These are phyloP conservation scores for Oxyria digyna DNA, from an alignment of 148 eudicot species.

Conservation along the genomic window DNA sequence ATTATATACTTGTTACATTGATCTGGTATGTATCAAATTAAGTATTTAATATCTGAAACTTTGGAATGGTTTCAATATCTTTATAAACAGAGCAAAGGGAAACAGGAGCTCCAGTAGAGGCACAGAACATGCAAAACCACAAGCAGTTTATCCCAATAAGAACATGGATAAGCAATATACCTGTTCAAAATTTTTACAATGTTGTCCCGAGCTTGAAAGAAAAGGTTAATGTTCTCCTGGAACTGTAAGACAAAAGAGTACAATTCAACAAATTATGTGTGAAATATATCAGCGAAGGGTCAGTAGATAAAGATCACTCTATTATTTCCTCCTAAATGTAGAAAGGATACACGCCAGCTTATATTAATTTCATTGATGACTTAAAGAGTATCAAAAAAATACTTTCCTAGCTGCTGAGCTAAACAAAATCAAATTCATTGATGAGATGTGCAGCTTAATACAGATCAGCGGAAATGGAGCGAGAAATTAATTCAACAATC, in stretches of 20 bases:
- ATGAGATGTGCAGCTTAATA: neutral
- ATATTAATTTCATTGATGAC: neutral
- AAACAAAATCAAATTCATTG: neutral
- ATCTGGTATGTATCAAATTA: neutral
- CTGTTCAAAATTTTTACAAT: constrained; percentile 54
- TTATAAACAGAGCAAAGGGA: too few relatives aligned
- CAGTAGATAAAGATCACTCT: neutral
- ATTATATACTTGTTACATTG: too few relatives aligned
- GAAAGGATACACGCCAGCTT: neutral
- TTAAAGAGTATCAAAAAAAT: neutral
- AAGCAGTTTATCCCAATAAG: neutral
- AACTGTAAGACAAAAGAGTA: constrained; percentile 14
- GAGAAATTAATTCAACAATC: neutral
- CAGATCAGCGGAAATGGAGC: neutral
- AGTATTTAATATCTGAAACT: neutral
- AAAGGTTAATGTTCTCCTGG: constrained; percentile 63
- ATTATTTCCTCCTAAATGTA: neutral
- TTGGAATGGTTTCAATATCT: too few relatives aligned
- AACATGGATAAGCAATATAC: constrained; percentile 26
- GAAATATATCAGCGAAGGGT: neutral
- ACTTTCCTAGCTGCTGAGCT: neutral
- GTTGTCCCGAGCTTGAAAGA: constrained; percentile 66
- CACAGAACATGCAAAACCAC: neutral
- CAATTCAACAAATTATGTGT: neutral
- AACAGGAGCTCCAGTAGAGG: too few relatives aligned